Evolutionary conservation across 179 eudicot species (phyloP).

Genomic region (Vitellaria paradoxa): DNA sequence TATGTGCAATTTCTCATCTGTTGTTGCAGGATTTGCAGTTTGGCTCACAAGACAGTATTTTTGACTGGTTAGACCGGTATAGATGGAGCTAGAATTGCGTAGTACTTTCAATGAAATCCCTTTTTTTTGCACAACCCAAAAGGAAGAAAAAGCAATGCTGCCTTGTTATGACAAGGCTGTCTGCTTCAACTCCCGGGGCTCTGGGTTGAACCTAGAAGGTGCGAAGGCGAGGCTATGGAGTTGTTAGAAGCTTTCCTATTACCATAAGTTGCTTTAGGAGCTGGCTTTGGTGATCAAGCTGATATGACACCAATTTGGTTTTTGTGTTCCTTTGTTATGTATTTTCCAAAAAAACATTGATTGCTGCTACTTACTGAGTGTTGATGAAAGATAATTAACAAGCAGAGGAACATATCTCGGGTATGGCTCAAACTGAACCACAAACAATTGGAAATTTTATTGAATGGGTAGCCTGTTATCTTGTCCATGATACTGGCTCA

Average conservation of each 20-base stretch:
- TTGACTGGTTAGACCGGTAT: conserved; percentile 43
- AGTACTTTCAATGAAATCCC: neutral
- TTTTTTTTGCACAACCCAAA: neutral
- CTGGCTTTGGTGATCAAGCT: conserved; percentile 5
- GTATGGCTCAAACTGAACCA: too few relatives aligned
- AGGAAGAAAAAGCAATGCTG: neutral
- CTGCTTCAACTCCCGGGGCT: neutral
- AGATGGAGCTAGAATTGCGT: neutral
- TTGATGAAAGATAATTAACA: neutral
- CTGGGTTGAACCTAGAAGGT: neutral
- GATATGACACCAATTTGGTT: conserved; percentile 6
- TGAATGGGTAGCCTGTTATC: too few relatives aligned
- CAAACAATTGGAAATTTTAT: too few relatives aligned
- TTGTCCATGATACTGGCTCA: too few relatives aligned
- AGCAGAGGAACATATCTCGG: too few relatives aligned
- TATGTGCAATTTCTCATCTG: neutral
- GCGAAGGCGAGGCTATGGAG: neutral
- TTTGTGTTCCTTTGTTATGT: neutral
- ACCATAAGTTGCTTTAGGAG: neutral
- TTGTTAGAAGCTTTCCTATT: neutral
- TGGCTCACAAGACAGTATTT: conserved; percentile 64
- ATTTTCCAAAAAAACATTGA: too few relatives aligned
- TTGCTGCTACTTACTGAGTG: neutral
- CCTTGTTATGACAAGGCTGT: neutral
- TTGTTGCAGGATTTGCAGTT: conserved; percentile 59